These are phyloP conservation scores for Pseudogymnoascus sp. DNA, from an alignment of 2,329 filamentous ascomycete species.

Conservation along the genomic window DNA sequence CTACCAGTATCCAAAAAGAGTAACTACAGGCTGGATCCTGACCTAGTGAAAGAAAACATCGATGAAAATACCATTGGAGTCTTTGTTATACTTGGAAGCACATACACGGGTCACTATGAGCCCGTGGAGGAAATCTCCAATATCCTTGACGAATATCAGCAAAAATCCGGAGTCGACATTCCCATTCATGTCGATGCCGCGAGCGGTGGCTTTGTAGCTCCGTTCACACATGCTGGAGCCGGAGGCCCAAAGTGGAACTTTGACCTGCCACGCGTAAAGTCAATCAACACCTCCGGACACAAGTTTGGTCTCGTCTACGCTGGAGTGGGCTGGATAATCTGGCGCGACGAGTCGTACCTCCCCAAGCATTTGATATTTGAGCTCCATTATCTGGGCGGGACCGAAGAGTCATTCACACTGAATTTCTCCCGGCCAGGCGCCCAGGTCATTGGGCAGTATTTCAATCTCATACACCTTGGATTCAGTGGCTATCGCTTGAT, in stretches of 20 bases:
- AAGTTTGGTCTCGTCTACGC: conserved; percentile 60
- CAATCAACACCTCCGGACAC: conserved; percentile 60
- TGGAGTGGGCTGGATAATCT: conserved; percentile 65
- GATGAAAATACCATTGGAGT: conserved; percentile 75
- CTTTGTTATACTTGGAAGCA: conserved; percentile 65
- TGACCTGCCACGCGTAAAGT: conserved; percentile 53
- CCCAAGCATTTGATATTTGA: conserved; percentile 65
- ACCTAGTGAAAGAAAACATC: conserved; percentile 57
- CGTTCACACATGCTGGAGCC: conserved; percentile 50
- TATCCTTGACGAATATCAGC: conserved; percentile 57
- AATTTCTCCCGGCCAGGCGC: conserved; percentile 68
- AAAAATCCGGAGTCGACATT: conserved; percentile 55
- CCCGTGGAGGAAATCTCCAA: conserved; percentile 62
- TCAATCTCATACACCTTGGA: conserved; percentile 65
- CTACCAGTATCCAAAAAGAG: conserved; percentile 56
- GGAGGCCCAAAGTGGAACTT: conserved; percentile 58
- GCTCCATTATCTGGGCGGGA: conserved; percentile 65
- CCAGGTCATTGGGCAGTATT: conserved; percentile 66
- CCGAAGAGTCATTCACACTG: conserved; percentile 62
- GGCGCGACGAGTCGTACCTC: conserved; percentile 58
- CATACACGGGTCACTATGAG: conserved; percentile 69
- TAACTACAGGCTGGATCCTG: conserved; percentile 55
- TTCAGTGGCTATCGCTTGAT: conserved; percentile 57
- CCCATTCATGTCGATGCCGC: conserved; percentile 63
- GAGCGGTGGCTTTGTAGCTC: conserved; percentile 55